A percentile compares a stretch with the other conserved stretches of the same genome.
phyloP scores from a whole-genome alignment of 306 rosid genomes.

The Morella rubra region DNA sequence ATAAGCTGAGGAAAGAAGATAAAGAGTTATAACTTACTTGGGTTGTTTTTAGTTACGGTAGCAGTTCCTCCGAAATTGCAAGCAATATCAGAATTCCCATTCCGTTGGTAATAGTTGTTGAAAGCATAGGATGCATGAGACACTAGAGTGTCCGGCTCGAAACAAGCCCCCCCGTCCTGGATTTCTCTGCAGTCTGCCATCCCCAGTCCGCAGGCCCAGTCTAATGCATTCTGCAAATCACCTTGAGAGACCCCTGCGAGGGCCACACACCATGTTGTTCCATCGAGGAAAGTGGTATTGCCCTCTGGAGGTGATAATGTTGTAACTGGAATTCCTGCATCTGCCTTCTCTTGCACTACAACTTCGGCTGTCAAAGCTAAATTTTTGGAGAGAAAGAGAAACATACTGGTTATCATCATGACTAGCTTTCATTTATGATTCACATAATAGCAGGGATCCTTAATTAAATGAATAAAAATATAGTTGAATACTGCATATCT shows the following conservation, averaged over 20 bases:
- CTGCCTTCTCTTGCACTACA: constrained; percentile 62
- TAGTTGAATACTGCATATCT: too few relatives aligned
- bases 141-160: constrained; percentile 65
- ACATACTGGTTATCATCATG: background rate
- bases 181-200: constrained; percentile 64
- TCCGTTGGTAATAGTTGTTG: constrained; percentile 69
- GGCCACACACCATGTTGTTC: constrained; percentile 92
- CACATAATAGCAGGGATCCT: too few relatives aligned
- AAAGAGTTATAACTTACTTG: constrained; percentile 40
- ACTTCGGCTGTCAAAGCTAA: constrained; percentile 44
- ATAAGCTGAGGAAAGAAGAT: background rate
- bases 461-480: too few relatives aligned
- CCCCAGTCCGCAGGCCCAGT: constrained; percentile 97
- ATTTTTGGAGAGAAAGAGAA: background rate
- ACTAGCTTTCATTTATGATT: background rate
- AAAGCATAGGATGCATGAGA: constrained; percentile 97
- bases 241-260: constrained; percentile 67
- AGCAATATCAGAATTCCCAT: constrained; percentile 93
- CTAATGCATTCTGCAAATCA: constrained; percentile 87
- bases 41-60: constrained; percentile 52
- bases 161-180: constrained; percentile 64
- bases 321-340: constrained; percentile 45
- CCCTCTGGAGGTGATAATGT: constrained; percentile 88
- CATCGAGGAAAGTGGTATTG: constrained; percentile 85
- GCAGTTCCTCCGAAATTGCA: constrained; percentile 98